Percentiles rank a stretch among this genome's conserved stretches.
phyloP scores from a whole-genome alignment of 164 flowering plant genomes.

The Tinospora cordifolia region DNA sequence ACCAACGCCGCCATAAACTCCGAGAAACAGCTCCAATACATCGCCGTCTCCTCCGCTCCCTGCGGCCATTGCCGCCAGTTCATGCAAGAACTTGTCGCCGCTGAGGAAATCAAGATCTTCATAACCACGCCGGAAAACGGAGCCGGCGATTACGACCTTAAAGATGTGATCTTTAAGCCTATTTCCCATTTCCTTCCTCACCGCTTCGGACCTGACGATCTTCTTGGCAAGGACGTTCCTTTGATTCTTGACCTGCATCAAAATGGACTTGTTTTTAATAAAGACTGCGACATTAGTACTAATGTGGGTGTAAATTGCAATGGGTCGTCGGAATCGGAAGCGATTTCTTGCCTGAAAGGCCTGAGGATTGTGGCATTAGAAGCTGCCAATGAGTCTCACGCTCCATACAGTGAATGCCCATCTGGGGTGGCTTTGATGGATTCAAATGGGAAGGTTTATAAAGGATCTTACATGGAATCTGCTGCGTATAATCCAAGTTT shows the following conservation, averaged over 20 bases:
- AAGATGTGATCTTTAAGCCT: conserved; percentile 20
- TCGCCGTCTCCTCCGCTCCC: conserved; percentile 85
- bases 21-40: conserved; percentile 29
- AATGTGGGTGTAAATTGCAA: neutral
- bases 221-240: conserved; percentile 46
- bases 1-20: conserved; percentile 56
- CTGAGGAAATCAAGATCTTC: conserved; percentile 41
- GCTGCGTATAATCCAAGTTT: conserved; percentile 92
- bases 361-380: conserved; percentile 40
- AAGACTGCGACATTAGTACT: too few species aligned
- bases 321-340: neutral
- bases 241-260: conserved; percentile 49
- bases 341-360: neutral
- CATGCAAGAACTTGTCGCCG: conserved; percentile 64
- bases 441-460: conserved; percentile 45
- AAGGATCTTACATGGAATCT: conserved; percentile 74
- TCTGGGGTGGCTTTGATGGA: conserved; percentile 81
- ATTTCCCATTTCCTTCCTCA: conserved; percentile 42
- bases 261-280: conserved; percentile 28
- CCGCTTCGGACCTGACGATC: conserved; percentile 70
- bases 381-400: conserved; percentile 73
- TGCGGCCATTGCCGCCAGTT: conserved; percentile 99
- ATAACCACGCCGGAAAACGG: conserved; percentile 21
- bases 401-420: conserved; percentile 82
- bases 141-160: neutral